Evolutionary conservation across 2,329 filamentous ascomycete species (phyloP).

Genomic region (Xylaria sp.): DNA sequence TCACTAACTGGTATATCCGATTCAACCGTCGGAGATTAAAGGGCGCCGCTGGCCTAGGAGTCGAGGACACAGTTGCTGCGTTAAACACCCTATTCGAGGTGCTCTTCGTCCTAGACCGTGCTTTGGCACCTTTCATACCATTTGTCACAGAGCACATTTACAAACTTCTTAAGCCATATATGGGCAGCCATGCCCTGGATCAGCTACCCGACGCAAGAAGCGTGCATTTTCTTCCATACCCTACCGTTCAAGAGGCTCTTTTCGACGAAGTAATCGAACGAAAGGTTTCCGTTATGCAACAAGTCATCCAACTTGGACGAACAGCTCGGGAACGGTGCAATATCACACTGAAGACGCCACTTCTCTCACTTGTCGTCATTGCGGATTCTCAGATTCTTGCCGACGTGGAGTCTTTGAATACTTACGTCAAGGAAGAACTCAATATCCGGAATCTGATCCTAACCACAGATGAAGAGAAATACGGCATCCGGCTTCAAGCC

Average conservation of each 20-base stretch:
- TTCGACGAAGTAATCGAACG: slow-evolving; percentile 87
- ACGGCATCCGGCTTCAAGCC: slow-evolving; percentile 90
- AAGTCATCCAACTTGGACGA: slow-evolving; percentile 88
- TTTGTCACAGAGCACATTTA: slow-evolving; percentile 97
- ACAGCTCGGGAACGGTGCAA: slow-evolving; percentile 83
- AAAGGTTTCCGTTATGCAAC: slow-evolving; percentile 88
- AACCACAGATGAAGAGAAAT: slow-evolving; percentile 83
- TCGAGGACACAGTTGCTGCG: slow-evolving; percentile 85
- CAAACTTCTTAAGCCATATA: slow-evolving; percentile 76
- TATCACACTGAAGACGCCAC: slow-evolving; percentile 85
- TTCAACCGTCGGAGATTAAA: slow-evolving; percentile 67
- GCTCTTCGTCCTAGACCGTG: slow-evolving; percentile 83
- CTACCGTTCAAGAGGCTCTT: slow-evolving; percentile 83
- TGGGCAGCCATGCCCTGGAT: slow-evolving; percentile 69
- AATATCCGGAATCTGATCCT: slow-evolving; percentile 86
- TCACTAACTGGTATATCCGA: slow-evolving; percentile 66
- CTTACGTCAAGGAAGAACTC: slow-evolving; percentile 89
- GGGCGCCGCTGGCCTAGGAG: slow-evolving; percentile 71
- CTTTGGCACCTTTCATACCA: slow-evolving; percentile 90
- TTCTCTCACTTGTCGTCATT: slow-evolving; percentile 88
- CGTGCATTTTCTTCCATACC: slow-evolving; percentile 91
- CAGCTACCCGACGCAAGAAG: slow-evolving; percentile 70
- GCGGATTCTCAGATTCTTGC: slow-evolving; percentile 80
- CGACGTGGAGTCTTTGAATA: slow-evolving; percentile 81
- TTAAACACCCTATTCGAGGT: slow-evolving; percentile 72